Evolutionary conservation across 371 early-diverging fungal species (phyloP), one percentile per base, ranked within the genome.

Genomic region (Mortierella sp.): DNA sequence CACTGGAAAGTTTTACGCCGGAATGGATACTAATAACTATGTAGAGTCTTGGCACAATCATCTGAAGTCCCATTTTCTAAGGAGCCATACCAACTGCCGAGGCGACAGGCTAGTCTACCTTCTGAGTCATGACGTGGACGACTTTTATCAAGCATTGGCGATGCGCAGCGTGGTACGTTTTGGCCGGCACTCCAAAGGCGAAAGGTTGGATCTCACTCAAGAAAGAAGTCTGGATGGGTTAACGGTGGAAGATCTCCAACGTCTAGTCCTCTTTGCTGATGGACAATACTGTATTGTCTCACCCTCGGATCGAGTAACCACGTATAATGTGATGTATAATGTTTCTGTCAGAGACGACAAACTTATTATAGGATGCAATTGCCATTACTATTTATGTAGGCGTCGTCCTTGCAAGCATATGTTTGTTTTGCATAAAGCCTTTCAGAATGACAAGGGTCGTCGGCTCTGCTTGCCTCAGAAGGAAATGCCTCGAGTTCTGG

Each of bases 11-110:
- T 40, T 37, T 32, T 65, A 56, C 19, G 70, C 68, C 4, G 62
- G 61, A 7, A 69, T 69, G 63, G 66, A 75, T 34, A 70, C 76
- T n/a, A 76, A 70, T 47, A 76, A 63, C 61, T 67, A 35, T 22
- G 64, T 71, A 17, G 68, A 76, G 61, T 66, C 62, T 35, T 71
- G 71, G 72, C 64, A 68, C 32, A 76, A 68, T 29, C 68, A 68
- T 13, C 49, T 71, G 17, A 76, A 76, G 62, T 13, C 61, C 2
- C 32, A 53, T 19, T 37, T 60, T 17, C 9, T 68, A 15, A 35
- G 37, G 29, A 47, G 26, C 8, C 35, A 66, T 31, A 23, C 13
- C 12, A 43, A 8, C 34, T 31, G 15, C 6, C 43, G 66, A 15
- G 47, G 31, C 8, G 66, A 66, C 49, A 57, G 66, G 13, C 26